Evolutionary conservation across 2,329 filamentous ascomycete genomes (phyloP), one percentile per base, ranked within the genome.

Genomic region (Colletotrichum lindemuthianum): DNA sequence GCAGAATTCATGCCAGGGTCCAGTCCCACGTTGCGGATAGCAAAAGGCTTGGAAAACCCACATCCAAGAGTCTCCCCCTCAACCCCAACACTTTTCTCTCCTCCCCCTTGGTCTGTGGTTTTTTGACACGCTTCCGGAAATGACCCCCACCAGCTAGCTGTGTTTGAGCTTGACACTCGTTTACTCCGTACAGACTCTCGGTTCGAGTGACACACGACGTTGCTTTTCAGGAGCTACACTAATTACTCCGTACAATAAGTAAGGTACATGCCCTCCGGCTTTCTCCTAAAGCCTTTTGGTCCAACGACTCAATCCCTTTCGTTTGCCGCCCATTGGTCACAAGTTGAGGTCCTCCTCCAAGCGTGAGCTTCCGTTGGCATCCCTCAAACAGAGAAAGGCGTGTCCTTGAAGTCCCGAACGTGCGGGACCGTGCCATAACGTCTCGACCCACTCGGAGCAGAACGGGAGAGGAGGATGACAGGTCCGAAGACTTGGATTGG

Each of bases 21-120:
- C 41, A 40, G 58, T 47, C 48, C 63, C 63, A 65, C 59, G 58
- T 44, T 24, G 36, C 47, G 63, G 40, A 48, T 45, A 43, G 41
- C 40, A 48, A 44, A 37, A 52, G 24, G 58, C 16, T 47, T 65
- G 43, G 57, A 24, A 61, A 43, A 51, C n/a, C 58, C 56, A 64
- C 56, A 54, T 10, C 36, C 24, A 49, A 41, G 33, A 8, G 24
- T 24, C 24, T 4, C 33, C 34, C 36, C 45, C 63, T 63, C 58
- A 65, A 65, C 51, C 63, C 63, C 58, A 65, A 65, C 63, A 63
- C 59, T 65, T 65, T 65, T 58, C 15, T 8, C 13, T 55, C 24
- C 50, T 52, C 61, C 63, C 24, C 24, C 24, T 24, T 24, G 24
- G 24, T 24, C 47, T 61, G 50, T 34, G 39, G 45, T 34, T 32